These are phyloP conservation scores for Thielaviopsis musarum DNA, from an alignment of 2,329 filamentous ascomycete species.

Conservation along the genomic window DNA sequence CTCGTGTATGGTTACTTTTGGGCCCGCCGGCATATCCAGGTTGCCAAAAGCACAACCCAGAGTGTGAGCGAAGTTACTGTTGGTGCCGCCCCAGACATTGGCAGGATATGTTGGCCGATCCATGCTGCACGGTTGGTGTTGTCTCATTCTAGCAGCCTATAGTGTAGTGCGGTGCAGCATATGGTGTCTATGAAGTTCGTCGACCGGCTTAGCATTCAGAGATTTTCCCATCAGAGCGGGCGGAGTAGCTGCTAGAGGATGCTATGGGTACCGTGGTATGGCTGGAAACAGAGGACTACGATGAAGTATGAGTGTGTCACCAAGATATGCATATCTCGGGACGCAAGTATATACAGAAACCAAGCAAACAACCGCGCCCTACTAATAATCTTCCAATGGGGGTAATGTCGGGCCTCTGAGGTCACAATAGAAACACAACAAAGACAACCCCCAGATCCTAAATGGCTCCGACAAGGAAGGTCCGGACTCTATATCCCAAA, in stretches of 20 bases:
- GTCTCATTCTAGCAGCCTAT: neutral
- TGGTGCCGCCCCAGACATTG: neutral
- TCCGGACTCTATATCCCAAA: neutral
- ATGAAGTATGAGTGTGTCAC: neutral
- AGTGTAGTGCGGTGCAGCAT: neutral
- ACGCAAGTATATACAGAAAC: neutral
- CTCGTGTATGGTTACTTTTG: neutral
- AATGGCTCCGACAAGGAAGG: neutral
- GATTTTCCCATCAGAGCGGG: neutral
- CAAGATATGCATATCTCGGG: neutral
- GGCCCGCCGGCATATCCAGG: neutral
- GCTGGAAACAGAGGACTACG: neutral
- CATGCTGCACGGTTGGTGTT: neutral
- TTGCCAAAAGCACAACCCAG: neutral
- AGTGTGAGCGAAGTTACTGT: neutral
- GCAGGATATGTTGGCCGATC: neutral
- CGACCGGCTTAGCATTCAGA: neutral
- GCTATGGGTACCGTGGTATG: no score
- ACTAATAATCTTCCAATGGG: no score
- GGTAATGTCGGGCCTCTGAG: no score
- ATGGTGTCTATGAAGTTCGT: neutral
- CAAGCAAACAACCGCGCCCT: neutral
- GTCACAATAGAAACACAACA: neutral
- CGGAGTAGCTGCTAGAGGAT: no score
- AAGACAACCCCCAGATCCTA: neutral